A percentile compares a stretch with the other conserved stretches of the same genome.
phyloP scores from a whole-genome alignment of 768 basidiomycete species.

The Boletus barrowsii region DNA sequence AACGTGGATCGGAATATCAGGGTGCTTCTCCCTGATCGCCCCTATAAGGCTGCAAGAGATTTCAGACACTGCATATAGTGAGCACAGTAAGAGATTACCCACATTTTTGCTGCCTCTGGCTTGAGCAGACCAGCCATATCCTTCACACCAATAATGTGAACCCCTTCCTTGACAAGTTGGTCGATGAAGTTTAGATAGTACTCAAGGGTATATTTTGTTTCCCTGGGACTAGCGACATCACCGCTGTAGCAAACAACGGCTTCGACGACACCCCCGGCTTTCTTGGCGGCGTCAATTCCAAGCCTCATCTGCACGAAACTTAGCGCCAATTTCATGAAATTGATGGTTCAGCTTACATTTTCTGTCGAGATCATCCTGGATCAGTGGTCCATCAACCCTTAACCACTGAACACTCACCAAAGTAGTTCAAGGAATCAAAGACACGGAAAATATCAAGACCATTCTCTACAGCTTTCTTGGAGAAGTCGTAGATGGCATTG shows the following conservation, averaged over 20 bases:
- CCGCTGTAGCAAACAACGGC: conserved; percentile 98
- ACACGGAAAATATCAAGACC: conserved; percentile 99
- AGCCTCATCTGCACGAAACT: conserved; percentile 73
- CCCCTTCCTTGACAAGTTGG: conserved; percentile 88
- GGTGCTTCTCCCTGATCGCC: conserved; percentile 93
- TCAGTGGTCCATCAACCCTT: neutral
- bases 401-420: conserved; percentile 54
- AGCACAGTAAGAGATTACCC: conserved; percentile 26
- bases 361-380: conserved; percentile 40
- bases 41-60: conserved; percentile 68
- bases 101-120: conserved; percentile 91
- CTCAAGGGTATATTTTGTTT: conserved; percentile 94
- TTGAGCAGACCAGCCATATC: conserved; percentile 98
- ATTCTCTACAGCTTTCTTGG: conserved; percentile 99
- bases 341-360: conserved; percentile 48
- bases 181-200: conserved; percentile 97
- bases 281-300: conserved; percentile 99
- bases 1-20: conserved; percentile 97
- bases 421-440: conserved; percentile 98
- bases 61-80: conserved; percentile 1
- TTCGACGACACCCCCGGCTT: conserved; percentile 97
- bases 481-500: conserved; percentile 99
- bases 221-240: conserved; percentile 91
- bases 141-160: conserved; percentile 96
- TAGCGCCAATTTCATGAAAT: conserved; percentile 3